These are phyloP conservation scores for Zoysia japonica DNA, from an alignment of 176 grass and related monocot species.

Conservation along the genomic window DNA sequence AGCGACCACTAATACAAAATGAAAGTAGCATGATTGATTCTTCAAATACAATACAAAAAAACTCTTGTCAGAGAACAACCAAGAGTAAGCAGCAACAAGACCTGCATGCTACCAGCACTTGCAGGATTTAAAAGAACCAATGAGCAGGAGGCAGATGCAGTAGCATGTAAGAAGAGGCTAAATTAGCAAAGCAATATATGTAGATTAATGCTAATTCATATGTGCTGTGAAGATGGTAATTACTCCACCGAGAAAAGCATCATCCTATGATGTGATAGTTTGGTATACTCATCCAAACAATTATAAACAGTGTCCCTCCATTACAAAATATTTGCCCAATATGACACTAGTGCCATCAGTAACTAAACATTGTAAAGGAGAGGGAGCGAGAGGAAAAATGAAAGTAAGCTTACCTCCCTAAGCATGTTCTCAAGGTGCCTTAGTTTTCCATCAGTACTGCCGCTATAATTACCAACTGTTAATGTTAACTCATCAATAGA, in stretches of 20 bases:
- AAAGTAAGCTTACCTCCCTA: conserved; percentile 60
- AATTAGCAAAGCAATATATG: too few relatives aligned
- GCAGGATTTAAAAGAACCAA: conserved; percentile 4
- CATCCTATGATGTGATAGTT: not conserved
- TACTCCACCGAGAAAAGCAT: too few relatives aligned
- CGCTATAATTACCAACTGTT: conserved; percentile 68
- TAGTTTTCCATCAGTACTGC: conserved; percentile 81
- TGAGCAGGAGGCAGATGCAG: not conserved
- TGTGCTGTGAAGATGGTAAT: not conserved
- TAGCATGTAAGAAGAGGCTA: not conserved
- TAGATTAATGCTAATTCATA: too few relatives aligned
- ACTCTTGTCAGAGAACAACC: not conserved
- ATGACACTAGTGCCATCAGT: not conserved
- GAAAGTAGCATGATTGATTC: not conserved
- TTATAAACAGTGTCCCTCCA: not conserved
- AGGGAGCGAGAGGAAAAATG: not conserved
- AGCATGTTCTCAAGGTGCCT: conserved; percentile 87
- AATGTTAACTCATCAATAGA: conserved; percentile 74
- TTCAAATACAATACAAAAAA: not conserved
- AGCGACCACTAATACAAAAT: too few relatives aligned
- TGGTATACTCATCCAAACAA: not conserved
- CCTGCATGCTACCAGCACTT: not conserved
- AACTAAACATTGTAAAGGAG: not conserved
- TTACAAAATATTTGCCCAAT: not conserved
- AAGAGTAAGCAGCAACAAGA: not conserved